Evolutionary conservation across 805 yeast species (phyloP).

Genomic region (Yarrowia yakushimensis): DNA sequence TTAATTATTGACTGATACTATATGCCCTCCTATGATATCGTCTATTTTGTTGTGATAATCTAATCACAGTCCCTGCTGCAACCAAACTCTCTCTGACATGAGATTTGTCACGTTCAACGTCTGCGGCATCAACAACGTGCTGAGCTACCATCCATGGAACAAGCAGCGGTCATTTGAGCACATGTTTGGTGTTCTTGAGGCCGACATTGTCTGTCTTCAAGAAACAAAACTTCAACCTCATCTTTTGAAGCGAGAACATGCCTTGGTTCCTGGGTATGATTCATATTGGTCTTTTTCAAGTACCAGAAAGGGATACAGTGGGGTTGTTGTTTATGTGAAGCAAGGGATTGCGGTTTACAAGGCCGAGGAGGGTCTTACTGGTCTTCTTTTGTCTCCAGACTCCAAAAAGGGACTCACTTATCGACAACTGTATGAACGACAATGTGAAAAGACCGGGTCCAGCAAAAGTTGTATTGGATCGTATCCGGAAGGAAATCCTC

Average conservation of each 20-base stretch:
- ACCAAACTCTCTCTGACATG: not conserved
- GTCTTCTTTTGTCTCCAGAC: slow-evolving; percentile 42
- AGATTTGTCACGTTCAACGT: slow-evolving; percentile 69
- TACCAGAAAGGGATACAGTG: slow-evolving; percentile 78
- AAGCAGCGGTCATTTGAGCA: slow-evolving; percentile 40
- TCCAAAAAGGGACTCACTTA: slow-evolving; percentile 29
- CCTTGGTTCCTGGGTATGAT: slow-evolving; percentile 52
- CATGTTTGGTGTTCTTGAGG: slow-evolving; percentile 53
- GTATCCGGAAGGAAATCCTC: slow-evolving; percentile 46
- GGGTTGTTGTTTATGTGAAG: slow-evolving; percentile 73
- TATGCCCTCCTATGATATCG: too few species aligned
- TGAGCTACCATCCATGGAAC: slow-evolving; percentile 84
- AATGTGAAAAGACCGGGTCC: slow-evolving; percentile 14
- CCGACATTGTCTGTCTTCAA: slow-evolving; percentile 81
- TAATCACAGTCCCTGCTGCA: not conserved
- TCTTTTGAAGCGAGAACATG: slow-evolving; percentile 48
- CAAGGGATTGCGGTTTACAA: slow-evolving; percentile 56
- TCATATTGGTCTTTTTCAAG: slow-evolving; percentile 68
- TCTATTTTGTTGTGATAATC: not conserved
- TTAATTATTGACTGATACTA: too few species aligned
- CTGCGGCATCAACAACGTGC: slow-evolving; percentile 76
- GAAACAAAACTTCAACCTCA: slow-evolving; percentile 69
- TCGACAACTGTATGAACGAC: slow-evolving; percentile 33
- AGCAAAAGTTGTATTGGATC: slow-evolving; percentile 61
- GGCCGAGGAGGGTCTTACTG: slow-evolving; percentile 93